Base-by-base conservation (phyloP, 305 asterid genomes). In the Vinca major region DNA sequence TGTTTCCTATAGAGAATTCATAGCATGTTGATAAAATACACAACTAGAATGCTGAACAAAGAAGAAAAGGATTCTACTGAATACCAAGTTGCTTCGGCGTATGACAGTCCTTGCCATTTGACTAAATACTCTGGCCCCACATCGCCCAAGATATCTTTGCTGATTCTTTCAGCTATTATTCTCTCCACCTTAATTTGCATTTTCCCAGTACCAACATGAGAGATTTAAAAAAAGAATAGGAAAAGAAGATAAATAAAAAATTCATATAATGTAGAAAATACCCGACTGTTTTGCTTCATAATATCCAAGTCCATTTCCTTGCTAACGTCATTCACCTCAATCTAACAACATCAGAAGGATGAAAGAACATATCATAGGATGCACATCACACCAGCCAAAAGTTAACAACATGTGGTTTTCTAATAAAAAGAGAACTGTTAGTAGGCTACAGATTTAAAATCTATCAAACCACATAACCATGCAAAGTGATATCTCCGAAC, bases 291-390 rank as follows among this genome's bases (percentile, higher is more conserved):
- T 77, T 83, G 96, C 79, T 89, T 91, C 77, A 95, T 91, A 73
- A 95, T 91, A 81, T 95, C 99, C 89, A 95, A 81, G 81, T 95
- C 99, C 99, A 95, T 95, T 86, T 95, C 98, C 90, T 91, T 95
- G 91, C 96, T 88, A 73, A 95, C 99, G 79, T 95, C 99, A 86
- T 91, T 89, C 68, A 89, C 95, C 86, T 95, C 99, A 73, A 91
- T 91, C 99, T 95, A 81, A 77, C 56, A 70, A 45, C 60, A 47
- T 69, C 68, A 74, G 74, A 57, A 45, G 49, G 37, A 62, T 20
- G 11, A 73, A 74, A 43, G 67, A 36, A 72, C 50, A 51, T 40
- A 13, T 43, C 41, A 20, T 11, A 7, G 17, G 17, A 20, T 26
- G 19, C 6, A 49, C 41, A 20, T 48, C 36, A 37, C 21, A 63